Conservation (phyloP, 2,329 filamentous ascomycete species). For the Arthrobotrys megalospora region DNA sequence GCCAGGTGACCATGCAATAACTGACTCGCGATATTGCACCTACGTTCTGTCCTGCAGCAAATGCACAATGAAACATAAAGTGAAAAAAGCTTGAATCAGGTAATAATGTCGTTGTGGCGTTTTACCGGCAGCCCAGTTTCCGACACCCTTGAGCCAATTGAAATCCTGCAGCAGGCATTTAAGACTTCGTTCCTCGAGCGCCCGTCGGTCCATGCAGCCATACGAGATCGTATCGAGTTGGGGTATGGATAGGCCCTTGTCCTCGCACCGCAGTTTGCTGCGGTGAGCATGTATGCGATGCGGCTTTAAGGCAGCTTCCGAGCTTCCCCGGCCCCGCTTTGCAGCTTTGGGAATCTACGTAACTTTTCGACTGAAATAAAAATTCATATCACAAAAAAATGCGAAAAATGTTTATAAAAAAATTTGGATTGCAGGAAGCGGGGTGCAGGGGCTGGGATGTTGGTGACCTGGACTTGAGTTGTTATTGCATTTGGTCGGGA, state of each 20-base stretch:
- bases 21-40: slow-evolving; percentile 18
- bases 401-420: neutral
- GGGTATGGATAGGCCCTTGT: neutral
- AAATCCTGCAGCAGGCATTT: neutral
- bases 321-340: slow-evolving; percentile 40
- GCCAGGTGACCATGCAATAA: slow-evolving; percentile 21
- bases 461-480: neutral
- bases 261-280: slow-evolving; percentile 4
- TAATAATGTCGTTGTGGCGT: neutral
- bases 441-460: neutral
- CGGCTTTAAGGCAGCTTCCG: slow-evolving; percentile 19
- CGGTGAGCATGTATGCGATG: slow-evolving; percentile 11
- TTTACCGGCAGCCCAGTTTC: slow-evolving; percentile 5
- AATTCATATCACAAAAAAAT: slow-evolving; percentile 23
- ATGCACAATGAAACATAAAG: neutral
- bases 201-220: slow-evolving; percentile 9
- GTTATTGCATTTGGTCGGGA: neutral
- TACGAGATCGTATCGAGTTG: slow-evolving; percentile 20
- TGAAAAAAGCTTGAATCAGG: slow-evolving; percentile 8
- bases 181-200: neutral
- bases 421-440: neutral
- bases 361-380: neutral
- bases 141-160: neutral
- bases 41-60: slow-evolving; percentile 18
- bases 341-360: slow-evolving; percentile 1